phyloP scores from a whole-genome alignment of 2,329 filamentous ascomycete species.

The Colletotrichum chrysophilum region DNA sequence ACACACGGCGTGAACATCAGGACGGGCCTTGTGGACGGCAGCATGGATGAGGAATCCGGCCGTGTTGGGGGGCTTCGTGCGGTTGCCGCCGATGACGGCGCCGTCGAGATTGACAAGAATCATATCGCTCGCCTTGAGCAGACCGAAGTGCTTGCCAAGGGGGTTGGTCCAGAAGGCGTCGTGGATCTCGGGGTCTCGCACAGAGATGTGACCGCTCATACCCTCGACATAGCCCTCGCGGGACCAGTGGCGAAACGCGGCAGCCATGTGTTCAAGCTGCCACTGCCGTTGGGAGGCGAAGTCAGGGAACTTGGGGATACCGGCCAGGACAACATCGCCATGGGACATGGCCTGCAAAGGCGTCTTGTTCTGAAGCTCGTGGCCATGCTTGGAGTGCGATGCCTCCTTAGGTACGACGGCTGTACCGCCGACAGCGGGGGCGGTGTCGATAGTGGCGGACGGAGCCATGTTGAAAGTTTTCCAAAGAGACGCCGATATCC shows the following conservation, averaged over 20 bases:
- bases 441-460: conserved; percentile 31
- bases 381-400: conserved; percentile 18
- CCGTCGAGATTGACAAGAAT: conserved; percentile 67
- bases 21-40: conserved; percentile 68
- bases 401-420: conserved; percentile 23
- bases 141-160: conserved; percentile 68
- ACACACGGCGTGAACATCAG: conserved; percentile 70
- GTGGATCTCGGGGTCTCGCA: conserved; percentile 66
- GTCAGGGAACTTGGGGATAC: conserved; percentile 36
- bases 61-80: conserved; percentile 64
- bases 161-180: conserved; percentile 74
- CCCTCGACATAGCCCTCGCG: conserved; percentile 72
- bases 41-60: conserved; percentile 75
- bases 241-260: conserved; percentile 71
- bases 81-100: conserved; percentile 68
- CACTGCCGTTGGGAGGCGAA: conserved; percentile 49
- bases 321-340: conserved; percentile 31
- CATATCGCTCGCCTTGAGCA: conserved; percentile 71
- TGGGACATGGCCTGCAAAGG: conserved; percentile 41
- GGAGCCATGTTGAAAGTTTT: conserved; percentile 30
- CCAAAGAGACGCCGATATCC: not conserved
- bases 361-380: conserved; percentile 27
- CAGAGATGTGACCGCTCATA: conserved; percentile 70
- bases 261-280: conserved; percentile 66
- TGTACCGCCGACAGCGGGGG: not conserved